These are phyloP conservation scores for Pseudotsuga menziesii DNA, from an alignment of 75 land plant species.

Conservation along the genomic window DNA sequence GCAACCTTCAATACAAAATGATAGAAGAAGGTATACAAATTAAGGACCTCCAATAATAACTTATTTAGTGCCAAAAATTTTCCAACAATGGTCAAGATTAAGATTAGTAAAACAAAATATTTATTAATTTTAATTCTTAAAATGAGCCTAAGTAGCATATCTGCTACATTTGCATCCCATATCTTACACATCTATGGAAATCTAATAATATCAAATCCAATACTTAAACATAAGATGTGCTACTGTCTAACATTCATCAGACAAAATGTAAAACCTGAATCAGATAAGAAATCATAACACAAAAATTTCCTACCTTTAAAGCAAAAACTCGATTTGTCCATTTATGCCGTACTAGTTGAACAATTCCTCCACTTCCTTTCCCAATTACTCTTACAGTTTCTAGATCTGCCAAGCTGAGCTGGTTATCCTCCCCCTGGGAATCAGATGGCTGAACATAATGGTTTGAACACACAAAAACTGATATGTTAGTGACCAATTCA, in stretches of 20 bases:
- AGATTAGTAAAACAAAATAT: too few relatives aligned
- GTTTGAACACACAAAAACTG: neutral
- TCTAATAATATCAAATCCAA: neutral
- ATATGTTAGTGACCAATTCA: neutral
- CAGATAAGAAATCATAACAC: neutral
- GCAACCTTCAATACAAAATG: too few relatives aligned
- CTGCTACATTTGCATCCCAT: neutral
- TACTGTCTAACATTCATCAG: neutral
- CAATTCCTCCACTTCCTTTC: conserved; percentile 86
- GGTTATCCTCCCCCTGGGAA: conserved; percentile 53
- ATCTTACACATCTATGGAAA: neutral
- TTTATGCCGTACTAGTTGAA: conserved; percentile 92
- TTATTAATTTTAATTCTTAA: too few relatives aligned
- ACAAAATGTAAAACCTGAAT: neutral
- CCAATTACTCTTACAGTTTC: conserved; percentile 85
- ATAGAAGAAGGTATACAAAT: too few relatives aligned
- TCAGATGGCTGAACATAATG: conserved; percentile 28
- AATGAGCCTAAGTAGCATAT: neutral
- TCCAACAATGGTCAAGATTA: too few relatives aligned
- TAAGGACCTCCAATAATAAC: too few relatives aligned
- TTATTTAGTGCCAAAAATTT: too few relatives aligned
- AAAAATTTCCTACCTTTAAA: conserved; percentile 53
- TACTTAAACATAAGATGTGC: neutral
- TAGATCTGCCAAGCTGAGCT: conserved; percentile 64
- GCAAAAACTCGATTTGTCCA: conserved; percentile 89